Conservation (phyloP, 305 asterid species). For the Andrographis paniculata region DNA sequence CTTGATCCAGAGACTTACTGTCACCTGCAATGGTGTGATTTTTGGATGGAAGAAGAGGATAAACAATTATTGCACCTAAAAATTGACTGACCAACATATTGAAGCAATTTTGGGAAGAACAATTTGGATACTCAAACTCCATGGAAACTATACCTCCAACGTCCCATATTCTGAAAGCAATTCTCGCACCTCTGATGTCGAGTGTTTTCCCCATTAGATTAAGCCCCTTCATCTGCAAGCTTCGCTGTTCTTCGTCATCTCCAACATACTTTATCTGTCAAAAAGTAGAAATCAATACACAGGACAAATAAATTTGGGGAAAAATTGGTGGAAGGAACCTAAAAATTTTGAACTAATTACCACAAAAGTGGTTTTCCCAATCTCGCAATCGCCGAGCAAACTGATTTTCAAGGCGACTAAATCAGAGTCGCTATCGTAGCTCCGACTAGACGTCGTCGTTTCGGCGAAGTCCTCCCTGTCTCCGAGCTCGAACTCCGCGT, state of each 20-base stretch:
- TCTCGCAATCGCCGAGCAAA: constrained; percentile 78
- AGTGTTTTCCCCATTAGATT: constrained; percentile 70
- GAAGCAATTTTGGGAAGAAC: neutral
- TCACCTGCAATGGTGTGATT: constrained; percentile 44
- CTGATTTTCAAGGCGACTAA: constrained; percentile 79
- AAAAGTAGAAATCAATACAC: neutral
- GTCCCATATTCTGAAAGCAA: constrained; percentile 84
- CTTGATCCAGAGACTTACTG: constrained; percentile 51
- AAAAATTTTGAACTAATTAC: constrained; percentile 26
- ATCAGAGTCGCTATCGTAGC: constrained; percentile 68
- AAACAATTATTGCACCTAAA: neutral
- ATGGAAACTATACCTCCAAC: constrained; percentile 51
- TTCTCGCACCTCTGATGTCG: constrained; percentile 58
- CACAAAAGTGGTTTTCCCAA: constrained; percentile 89
- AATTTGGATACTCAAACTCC: neutral
- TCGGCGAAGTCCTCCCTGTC: constrained; percentile 17
- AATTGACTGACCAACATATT: constrained; percentile 10
- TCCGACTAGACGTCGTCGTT: constrained; percentile 34
- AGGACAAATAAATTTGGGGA: neutral
- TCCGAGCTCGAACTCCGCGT: constrained; percentile 4
- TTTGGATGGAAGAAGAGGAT: neutral
- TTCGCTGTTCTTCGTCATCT: constrained; percentile 52
- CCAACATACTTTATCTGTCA: constrained; percentile 70
- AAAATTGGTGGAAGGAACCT: neutral
- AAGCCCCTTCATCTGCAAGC: constrained; percentile 68